A percentile compares a stretch with the other conserved stretches of the same genome.
Evolutionary conservation across 768 basidiomycete genomes (phyloP).

Genomic region (Termitomyces sp.): DNA sequence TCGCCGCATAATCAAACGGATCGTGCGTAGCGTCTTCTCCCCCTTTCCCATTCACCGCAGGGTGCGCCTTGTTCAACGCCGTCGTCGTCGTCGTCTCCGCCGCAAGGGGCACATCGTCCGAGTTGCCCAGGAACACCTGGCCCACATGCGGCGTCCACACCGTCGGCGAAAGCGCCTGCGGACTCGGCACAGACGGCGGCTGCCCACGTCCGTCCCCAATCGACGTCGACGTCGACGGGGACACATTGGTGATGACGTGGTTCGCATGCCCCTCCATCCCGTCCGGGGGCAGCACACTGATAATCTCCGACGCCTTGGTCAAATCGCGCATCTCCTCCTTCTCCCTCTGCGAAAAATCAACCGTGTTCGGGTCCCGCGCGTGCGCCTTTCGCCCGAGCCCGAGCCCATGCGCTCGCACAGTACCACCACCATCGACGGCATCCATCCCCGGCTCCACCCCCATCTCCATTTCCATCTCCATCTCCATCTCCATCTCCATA

Average conservation of each 20-base stretch:
- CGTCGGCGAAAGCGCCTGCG: conserved; percentile 27
- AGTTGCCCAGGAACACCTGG: conserved; percentile 79
- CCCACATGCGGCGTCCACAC: conserved; percentile 54
- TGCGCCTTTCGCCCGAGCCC: not conserved
- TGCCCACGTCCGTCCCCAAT: no score
- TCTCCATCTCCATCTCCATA: conserved; percentile 9
- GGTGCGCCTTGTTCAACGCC: conserved; percentile 19
- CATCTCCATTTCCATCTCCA: conserved; percentile 7
- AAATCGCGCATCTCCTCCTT: conserved; percentile 87
- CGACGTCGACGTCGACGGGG: not conserved
- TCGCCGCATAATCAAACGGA: conserved; percentile 35
- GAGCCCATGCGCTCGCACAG: not conserved
- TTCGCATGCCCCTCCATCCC: conserved; percentile 2
- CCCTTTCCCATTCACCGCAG: conserved; percentile 11
- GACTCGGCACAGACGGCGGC: not conserved
- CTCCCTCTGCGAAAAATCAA: conserved; percentile 80
- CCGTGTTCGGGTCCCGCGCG: conserved; percentile 44
- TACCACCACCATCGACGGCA: not conserved
- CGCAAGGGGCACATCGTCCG: conserved; percentile 66
- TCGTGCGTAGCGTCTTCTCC: conserved; percentile 21
- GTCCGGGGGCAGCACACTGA: conserved; percentile 23
- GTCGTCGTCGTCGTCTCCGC: no score
- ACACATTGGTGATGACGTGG: not conserved
- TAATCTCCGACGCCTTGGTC: conserved; percentile 77
- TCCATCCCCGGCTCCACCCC: conserved; percentile 19